These are phyloP conservation scores for Ascochyta viciae-villosae DNA, from an alignment of 2,329 filamentous ascomycete genomes.

Conservation along the genomic window DNA sequence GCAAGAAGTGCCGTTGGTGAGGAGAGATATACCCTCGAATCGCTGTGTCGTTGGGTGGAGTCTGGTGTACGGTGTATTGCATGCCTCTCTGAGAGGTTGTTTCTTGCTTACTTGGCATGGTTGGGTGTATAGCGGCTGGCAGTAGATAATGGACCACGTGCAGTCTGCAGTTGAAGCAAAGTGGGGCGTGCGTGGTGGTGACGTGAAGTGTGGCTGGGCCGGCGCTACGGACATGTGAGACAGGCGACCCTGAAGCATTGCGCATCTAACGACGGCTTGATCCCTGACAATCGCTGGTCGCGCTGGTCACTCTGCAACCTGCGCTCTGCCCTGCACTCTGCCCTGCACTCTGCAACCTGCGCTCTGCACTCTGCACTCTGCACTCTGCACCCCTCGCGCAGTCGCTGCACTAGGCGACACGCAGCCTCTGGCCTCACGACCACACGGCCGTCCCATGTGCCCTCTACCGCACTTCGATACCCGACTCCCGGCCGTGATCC, in stretches of 20 bases:
- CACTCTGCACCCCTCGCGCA: conserved; percentile 15
- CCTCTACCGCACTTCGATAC: conserved; percentile 31
- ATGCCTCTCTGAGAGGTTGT: conserved; percentile 15
- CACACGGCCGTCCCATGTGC: conserved; percentile 31
- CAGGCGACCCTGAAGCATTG: conserved; percentile 18
- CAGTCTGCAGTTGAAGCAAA: not conserved
- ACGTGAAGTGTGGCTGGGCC: conserved; percentile 28
- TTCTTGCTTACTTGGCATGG: conserved; percentile 25
- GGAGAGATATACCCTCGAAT: conserved; percentile 11
- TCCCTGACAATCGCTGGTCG: not conserved
- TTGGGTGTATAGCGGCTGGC: conserved; percentile 12
- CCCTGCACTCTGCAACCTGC: not conserved
- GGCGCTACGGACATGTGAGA: conserved; percentile 14
- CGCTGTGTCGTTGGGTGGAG: conserved; percentile 25
- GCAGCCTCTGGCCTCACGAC: conserved; percentile 4
- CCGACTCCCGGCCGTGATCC: conserved; percentile 33
- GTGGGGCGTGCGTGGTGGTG: conserved; percentile 18
- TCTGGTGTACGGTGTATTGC: conserved; percentile 36
- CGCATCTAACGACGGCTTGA: conserved; percentile 9
- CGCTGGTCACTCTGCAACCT: not conserved
- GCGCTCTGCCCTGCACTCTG: conserved; percentile 1
- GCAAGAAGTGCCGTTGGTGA: conserved; percentile 17
- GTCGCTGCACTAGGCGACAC: conserved; percentile 11
- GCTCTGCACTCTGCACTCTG: not conserved
- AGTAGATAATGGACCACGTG: conserved; percentile 20